Evolutionary conservation across 805 yeast species (phyloP), one percentile per base, ranked within the genome.

Genomic region (Candida tibetensis): DNA sequence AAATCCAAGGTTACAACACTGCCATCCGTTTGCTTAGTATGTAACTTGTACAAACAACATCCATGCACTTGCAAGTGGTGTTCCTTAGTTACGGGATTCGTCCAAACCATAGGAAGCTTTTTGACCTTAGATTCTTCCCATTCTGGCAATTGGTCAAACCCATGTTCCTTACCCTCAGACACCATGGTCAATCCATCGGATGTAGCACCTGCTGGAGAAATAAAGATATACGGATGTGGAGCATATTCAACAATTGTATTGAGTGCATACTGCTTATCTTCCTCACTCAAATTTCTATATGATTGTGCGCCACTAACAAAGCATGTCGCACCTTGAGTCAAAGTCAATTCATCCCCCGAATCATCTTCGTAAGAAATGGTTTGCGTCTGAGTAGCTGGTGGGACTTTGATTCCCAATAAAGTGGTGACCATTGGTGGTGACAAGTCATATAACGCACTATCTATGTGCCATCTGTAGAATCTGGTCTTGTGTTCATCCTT

Each of bases 391-490:
- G 72, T 64, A 14, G 76, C 66, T 15, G 82, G 77, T 5, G 95
- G 95, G 12, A 85, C 91, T 53, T 81, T 76, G 45, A 88, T 79
- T 3, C 95, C 96, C 36, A 88, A 70, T 44, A 88, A 71, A 2
- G 95, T 87, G 10, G 96, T 88, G 26, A 82, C 85, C 48, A 83
- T 77, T 21, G 96, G 96, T 19, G 96, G 95, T 12, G 90, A 78
- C 49, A 87, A 72, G 26, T 78, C 95, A 53, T 88, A 88, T 28
- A 88, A 72, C 4, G 96, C 96, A 26, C 93, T 82, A 62, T 88
- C 96, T 47, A 88, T 86, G 64, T 88, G 96, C 96, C 96, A 88
- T 64, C 96, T 77, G 74, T 87, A 88, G 60, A 81, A 88, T 51
- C 95, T 74, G 2, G 96, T 88, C 59, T 76, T 75, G 36, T 81